Evolutionary conservation across 1,284 basidiomycete genomes (phyloP), one percentile per base, ranked within the genome.

Genomic region (Rugosomyces carneus): DNA sequence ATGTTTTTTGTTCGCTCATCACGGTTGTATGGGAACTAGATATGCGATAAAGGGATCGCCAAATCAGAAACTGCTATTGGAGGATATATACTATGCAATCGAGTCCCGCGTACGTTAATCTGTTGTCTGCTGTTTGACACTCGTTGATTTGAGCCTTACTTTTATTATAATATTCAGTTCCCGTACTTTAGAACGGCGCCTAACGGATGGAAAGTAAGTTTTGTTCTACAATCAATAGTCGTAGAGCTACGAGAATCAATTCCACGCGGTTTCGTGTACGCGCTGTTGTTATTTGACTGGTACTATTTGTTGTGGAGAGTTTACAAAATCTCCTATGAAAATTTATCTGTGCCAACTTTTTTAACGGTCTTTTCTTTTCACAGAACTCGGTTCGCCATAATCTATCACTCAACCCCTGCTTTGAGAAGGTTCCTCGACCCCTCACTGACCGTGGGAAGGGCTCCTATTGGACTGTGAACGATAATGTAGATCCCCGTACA

Each of bases 351-450:
- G 48, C 40, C 44, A 51, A 47, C 42, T 51, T 51, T 57, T 21
- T 49, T 58, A 40, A 57, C 52, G 44, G 45, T 43, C 8, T 21
- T 20, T 15, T 49, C 31, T 47, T 39, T 32, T 49, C 53, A 18
- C 59, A 96, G 84, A 95, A 95, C 64, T 95, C 93, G 34, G 92
- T 96, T 54, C 84, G 93, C 40, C 93, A 95, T 68, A 95, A 94
- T 58, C 76, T 96, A 16, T 93, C 90, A 6, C 76, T 95, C 52
- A 95, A 95, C 62, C 90, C 92, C 51, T 93, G 90, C 57, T 94
- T 94, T 62, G 84, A 93, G 63, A 93, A 93, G 64, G 87, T 93
- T 9, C 82, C 91, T 1, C 81, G 91, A 15, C 89, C 91, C 11
- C 73, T 92, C 45, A 91, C 90, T 13, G 91, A 93, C 58, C 81